phyloP scores from a whole-genome alignment of 192 early-diverging fungal species.

The Linderina pennispora region DNA sequence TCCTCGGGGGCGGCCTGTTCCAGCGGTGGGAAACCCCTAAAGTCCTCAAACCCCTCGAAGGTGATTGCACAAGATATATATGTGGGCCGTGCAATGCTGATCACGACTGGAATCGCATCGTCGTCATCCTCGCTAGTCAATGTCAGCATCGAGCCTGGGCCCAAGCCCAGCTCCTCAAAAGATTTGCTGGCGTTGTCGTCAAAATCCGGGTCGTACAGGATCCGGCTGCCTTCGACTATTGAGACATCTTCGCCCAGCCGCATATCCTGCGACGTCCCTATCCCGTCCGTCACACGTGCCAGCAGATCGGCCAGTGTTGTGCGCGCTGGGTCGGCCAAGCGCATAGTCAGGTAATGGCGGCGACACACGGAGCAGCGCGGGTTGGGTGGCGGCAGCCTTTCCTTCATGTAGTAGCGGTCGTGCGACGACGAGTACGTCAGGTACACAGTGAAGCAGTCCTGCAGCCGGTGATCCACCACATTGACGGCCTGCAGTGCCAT shows the following conservation, averaged over 20 bases:
- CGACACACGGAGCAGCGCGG: constrained; percentile 74
- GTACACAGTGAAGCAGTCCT: constrained; percentile 49
- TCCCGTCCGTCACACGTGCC: constrained; percentile 30
- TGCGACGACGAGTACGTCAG: constrained; percentile 54
- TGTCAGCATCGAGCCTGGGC: constrained; percentile 23
- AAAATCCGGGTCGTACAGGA: constrained; percentile 86
- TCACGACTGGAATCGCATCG: constrained; percentile 19
- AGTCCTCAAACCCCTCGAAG: constrained; percentile 26
- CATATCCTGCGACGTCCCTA: constrained; percentile 41
- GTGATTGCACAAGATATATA: neutral
- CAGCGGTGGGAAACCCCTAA: constrained; percentile 28
- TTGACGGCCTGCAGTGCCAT: constrained; percentile 86
- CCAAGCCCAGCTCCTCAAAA: constrained; percentile 56
- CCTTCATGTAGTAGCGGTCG: constrained; percentile 56
- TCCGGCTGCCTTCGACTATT: constrained; percentile 63
- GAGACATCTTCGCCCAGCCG: constrained; percentile 65
- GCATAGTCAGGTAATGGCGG: constrained; percentile 49
- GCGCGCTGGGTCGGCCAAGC: constrained; percentile 52
- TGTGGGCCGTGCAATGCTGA: constrained; percentile 14
- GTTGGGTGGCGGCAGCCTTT: constrained; percentile 61
- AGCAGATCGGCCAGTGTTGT: constrained; percentile 69
- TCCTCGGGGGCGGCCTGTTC: no score
- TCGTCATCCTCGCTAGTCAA: constrained; percentile 27
- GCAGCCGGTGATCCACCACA: constrained; percentile 41
- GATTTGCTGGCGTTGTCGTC: constrained; percentile 67